Evolutionary conservation across 2,329 filamentous ascomycete genomes (phyloP).

Genomic region (Colletotrichum liaoningense): DNA sequence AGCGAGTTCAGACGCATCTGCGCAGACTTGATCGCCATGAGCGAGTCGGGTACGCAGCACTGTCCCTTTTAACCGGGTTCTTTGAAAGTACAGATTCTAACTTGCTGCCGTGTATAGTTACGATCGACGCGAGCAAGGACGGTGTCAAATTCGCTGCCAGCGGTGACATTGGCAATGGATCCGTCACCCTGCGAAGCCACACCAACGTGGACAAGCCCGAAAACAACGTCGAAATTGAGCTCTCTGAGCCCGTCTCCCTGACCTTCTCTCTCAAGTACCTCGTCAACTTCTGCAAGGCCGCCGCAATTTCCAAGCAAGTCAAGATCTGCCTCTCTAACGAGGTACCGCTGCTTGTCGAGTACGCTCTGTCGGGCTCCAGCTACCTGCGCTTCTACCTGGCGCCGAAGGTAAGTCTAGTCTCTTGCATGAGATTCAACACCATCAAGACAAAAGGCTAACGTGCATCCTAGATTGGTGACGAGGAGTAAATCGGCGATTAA

Average conservation of each 20-base stretch:
- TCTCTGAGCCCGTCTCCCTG: constrained; percentile 91
- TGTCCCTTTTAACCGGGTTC: background rate
- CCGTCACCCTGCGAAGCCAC: constrained; percentile 90
- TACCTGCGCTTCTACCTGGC: constrained; percentile 98
- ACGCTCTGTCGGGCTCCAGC: constrained; percentile 82
- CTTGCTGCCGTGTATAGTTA: constrained; percentile 68
- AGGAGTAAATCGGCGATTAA: constrained; percentile 45
- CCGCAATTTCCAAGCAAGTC: constrained; percentile 82
- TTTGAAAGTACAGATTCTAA: constrained; percentile 4
- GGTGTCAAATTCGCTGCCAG: constrained; percentile 94
- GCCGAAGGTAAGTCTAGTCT: constrained; percentile 79
- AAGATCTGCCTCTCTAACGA: constrained; percentile 96
- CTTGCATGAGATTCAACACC: background rate
- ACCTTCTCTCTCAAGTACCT: constrained; percentile 99
- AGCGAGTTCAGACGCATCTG: constrained; percentile 95
- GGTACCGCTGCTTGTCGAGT: constrained; percentile 96
- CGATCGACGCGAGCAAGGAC: constrained; percentile 96
- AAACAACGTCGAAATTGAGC: constrained; percentile 86
- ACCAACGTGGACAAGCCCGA: constrained; percentile 90
- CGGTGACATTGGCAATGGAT: constrained; percentile 95
- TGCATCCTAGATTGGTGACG: constrained; percentile 50
- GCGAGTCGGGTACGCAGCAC: constrained; percentile 85
- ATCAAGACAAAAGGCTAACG: constrained; percentile 7
- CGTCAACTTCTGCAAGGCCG: constrained; percentile 99
- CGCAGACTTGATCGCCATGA: constrained; percentile 89